phyloP scores from a whole-genome alignment of 1,284 basidiomycete species.

The Moesziomyces antarcticus region DNA sequence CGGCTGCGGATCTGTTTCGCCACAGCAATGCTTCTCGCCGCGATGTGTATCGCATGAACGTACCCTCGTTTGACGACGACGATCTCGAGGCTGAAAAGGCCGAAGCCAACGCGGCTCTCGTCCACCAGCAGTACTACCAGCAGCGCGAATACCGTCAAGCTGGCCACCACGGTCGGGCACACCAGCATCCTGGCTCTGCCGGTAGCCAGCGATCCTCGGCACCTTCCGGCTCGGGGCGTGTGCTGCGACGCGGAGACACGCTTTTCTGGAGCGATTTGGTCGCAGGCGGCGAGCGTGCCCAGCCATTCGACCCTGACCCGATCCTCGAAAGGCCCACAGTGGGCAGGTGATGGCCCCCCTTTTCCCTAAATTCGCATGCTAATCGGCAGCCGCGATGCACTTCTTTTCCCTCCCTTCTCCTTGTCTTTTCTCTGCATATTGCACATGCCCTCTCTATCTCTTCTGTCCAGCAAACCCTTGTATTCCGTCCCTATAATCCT shows the following conservation, averaged over 20 bases:
- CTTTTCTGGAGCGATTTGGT: slow-evolving; percentile 83
- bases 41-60: slow-evolving; percentile 27
- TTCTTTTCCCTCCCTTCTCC: not conserved
- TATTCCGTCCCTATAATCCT: not conserved
- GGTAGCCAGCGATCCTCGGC: slow-evolving; percentile 3
- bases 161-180: slow-evolving; percentile 4
- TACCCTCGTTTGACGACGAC: slow-evolving; percentile 22
- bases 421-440: slow-evolving; percentile 2
- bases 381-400: not conserved
- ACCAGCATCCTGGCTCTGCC: not conserved
- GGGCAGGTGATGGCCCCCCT: slow-evolving; percentile 26
- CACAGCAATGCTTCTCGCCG: slow-evolving; percentile 32
- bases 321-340: slow-evolving; percentile 53
- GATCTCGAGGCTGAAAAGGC: slow-evolving; percentile 48
- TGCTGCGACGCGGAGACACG: slow-evolving; percentile 75
- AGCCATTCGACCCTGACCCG: slow-evolving; percentile 58
- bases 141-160: slow-evolving; percentile 11
- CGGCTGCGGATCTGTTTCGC: slow-evolving; percentile 21
- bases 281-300: slow-evolving; percentile 74
- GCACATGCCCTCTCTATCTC: not conserved
- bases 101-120: slow-evolving; percentile 17
- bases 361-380: no score
- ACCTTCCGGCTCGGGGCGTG: slow-evolving; percentile 23
- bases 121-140: slow-evolving; percentile 25
- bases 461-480: not conserved